Evolutionary conservation across 1,139 yeast species (phyloP).

Genomic region (Magnusiomyces fungicola): DNA sequence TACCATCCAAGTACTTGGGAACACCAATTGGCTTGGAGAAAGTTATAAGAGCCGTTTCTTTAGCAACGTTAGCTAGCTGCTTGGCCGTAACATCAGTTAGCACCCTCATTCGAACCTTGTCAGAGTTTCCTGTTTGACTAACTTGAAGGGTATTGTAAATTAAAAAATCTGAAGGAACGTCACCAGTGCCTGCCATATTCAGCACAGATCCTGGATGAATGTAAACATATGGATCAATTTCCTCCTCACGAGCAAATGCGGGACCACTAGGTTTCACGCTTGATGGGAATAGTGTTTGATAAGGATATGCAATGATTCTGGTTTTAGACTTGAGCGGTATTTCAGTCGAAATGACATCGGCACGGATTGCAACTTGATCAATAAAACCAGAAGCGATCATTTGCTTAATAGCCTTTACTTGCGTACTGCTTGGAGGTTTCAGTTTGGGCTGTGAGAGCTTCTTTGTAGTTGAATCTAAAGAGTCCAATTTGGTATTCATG

Average conservation of each 20-base stretch:
- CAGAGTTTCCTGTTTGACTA: slow-evolving; percentile 36
- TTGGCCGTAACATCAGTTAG: slow-evolving; percentile 69
- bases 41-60: slow-evolving; percentile 60
- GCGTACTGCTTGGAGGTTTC: slow-evolving; percentile 60
- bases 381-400: slow-evolving; percentile 89
- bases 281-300: slow-evolving; percentile 58
- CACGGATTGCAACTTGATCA: slow-evolving; percentile 84
- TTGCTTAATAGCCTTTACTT: slow-evolving; percentile 75
- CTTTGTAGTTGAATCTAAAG: slow-evolving; percentile 40
- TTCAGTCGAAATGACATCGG: slow-evolving; percentile 66
- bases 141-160: slow-evolving; percentile 38
- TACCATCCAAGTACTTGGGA: slow-evolving; percentile 65
- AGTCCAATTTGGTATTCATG: slow-evolving; percentile 47
- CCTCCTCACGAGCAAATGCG: slow-evolving; percentile 23
- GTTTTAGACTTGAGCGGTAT: slow-evolving; percentile 35
- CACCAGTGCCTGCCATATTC: slow-evolving; percentile 42
- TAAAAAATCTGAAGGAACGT: slow-evolving; percentile 65
- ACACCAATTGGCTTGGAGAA: slow-evolving; percentile 90
- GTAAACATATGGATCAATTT: slow-evolving; percentile 50
- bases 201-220: slow-evolving; percentile 73
- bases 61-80: slow-evolving; percentile 72
- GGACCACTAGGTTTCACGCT: slow-evolving; percentile 25
- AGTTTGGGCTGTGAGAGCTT: slow-evolving; percentile 45
- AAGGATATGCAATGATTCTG: slow-evolving; percentile 61
- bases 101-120: slow-evolving; percentile 56